Evolutionary conservation across 177 flowering plant species (phyloP).

Genomic region (Vitis hybrid): DNA sequence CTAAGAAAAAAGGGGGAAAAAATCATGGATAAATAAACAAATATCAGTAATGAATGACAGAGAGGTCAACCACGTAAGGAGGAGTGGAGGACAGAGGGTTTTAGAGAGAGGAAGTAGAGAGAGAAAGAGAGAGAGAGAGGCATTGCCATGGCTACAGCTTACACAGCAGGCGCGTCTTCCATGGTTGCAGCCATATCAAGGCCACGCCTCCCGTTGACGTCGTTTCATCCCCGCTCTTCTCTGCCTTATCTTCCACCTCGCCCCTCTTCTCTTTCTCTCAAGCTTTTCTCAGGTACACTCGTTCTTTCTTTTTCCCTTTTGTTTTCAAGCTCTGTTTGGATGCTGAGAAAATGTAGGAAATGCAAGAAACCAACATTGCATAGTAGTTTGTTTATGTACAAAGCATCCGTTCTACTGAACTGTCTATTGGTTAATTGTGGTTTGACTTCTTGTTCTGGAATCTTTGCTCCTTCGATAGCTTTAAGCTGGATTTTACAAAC

Average conservation of each 20-base stretch:
- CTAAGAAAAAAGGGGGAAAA: no score
- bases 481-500: no score
- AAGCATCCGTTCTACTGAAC: no score
- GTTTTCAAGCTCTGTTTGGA: background rate
- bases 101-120: background rate
- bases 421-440: no score
- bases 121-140: conserved; percentile 2
- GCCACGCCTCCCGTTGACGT: background rate
- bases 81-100: background rate
- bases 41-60: background rate
- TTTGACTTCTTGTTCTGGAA: no score
- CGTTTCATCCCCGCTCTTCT: conserved; percentile 1
- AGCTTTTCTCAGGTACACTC: conserved; percentile 36
- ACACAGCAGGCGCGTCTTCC: conserved; percentile 6
- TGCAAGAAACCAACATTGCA: no score
- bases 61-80: conserved; percentile 6
- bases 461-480: no score
- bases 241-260: conserved; percentile 11
- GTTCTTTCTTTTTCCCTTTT: background rate
- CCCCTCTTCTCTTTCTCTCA: conserved; percentile 9
- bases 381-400: no score
- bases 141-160: conserved; percentile 8
- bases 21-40: background rate
- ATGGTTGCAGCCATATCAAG: conserved; percentile 8
- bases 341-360: background rate